A percentile compares a stretch with the other conserved stretches of the same genome.
phyloP scores from a whole-genome alignment of 129 eudicot genomes.

The Artemisia annua region DNA sequence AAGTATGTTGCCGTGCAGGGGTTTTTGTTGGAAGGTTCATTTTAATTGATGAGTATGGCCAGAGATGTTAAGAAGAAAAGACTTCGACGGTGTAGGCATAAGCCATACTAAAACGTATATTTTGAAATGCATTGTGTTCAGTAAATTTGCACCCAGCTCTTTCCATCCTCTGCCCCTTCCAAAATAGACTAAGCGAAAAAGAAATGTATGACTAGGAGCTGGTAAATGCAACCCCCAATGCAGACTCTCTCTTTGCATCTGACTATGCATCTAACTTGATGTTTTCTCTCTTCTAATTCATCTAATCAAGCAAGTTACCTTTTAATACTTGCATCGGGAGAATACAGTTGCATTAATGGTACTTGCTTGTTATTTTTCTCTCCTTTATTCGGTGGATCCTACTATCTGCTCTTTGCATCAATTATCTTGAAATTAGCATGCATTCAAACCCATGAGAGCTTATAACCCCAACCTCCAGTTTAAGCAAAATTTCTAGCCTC shows the following conservation, averaged over 20 bases:
- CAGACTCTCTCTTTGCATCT: no score
- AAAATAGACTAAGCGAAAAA: neutral
- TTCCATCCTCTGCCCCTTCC: neutral
- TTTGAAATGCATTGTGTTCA: neutral
- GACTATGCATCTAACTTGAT: no score
- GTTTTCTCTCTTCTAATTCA: no score
- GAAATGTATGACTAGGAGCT: neutral
- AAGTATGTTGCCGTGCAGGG: neutral
- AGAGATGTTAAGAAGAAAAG: neutral
- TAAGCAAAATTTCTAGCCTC: neutral
- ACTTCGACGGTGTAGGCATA: neutral
- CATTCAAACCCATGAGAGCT: neutral
- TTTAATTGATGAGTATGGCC: neutral
- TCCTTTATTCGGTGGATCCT: neutral
- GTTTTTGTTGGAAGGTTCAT: neutral
- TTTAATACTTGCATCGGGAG: neutral
- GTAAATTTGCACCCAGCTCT: neutral
- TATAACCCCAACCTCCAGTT: neutral
- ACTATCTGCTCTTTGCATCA: neutral
- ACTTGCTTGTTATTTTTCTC: neutral
- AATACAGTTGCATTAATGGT: no score
- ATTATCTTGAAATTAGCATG: constrained; percentile 10
- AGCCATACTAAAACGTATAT: neutral
- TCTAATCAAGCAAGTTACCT: no score
- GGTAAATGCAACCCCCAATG: neutral